A percentile compares a stretch with the other conserved stretches of the same genome.
phyloP scores from a whole-genome alignment of 2,329 filamentous ascomycete genomes.

The Blumeria hordei region DNA sequence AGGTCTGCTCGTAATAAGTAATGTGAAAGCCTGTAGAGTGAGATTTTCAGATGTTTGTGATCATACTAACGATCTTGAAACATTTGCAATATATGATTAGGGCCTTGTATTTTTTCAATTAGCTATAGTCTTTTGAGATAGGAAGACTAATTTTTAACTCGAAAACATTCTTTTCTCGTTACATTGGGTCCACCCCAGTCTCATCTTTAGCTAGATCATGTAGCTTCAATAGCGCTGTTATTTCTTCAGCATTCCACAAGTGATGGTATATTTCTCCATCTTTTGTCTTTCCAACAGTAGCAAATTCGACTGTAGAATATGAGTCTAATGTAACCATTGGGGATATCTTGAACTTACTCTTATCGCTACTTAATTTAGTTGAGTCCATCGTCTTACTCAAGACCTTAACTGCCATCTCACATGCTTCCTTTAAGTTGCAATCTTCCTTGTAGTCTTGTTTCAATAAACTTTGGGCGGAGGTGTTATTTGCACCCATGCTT shows the following conservation, averaged over 20 bases:
- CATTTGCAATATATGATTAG: no score
- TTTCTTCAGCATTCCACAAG: conserved; percentile 91
- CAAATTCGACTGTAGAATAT: conserved; percentile 59
- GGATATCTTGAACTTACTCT: conserved; percentile 40
- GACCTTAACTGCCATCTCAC: conserved; percentile 92
- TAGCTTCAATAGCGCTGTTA: conserved; percentile 79
- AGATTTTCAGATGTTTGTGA: no score
- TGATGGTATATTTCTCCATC: conserved; percentile 96
- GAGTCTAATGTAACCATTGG: conserved; percentile 3
- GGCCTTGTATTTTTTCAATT: no score
- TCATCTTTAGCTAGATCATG: conserved; percentile 83
- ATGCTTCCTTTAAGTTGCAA: conserved; percentile 86
- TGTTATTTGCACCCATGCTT: conserved; percentile 92
- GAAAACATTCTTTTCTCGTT: no score
- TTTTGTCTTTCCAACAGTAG: conserved; percentile 86
- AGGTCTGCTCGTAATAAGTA: no score
- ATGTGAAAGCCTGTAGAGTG: no score
- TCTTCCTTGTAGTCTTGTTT: conserved; percentile 99
- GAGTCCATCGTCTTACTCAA: conserved; percentile 99
- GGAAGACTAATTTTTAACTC: no score
- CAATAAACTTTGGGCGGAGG: conserved; percentile 81
- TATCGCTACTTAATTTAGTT: conserved; percentile 95
- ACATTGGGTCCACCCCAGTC: conserved; percentile 10
- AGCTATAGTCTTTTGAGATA: no score
- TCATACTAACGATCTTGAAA: no score